Base-by-base conservation (phyloP, 208 protist genomes). In the Acanthamoeba healyi region DNA sequence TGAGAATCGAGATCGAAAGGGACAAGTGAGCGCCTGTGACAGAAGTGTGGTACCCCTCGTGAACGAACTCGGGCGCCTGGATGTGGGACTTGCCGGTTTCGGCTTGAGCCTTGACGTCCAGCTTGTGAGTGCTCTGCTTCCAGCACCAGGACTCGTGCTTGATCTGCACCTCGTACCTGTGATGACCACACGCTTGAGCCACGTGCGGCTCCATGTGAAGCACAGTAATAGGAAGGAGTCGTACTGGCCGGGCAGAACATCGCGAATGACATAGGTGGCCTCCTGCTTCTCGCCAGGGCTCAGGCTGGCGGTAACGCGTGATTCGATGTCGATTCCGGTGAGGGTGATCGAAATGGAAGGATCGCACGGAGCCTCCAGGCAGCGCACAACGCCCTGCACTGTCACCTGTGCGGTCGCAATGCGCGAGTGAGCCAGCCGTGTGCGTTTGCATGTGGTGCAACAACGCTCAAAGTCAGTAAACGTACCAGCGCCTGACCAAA, bases 351-450 rank as follows among this genome's bases (percentile, higher is more conserved):
- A 88, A 22, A 92, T 92, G 34, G 88, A 93, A 2, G 88, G 67
- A n/a, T 93, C 88, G 88, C 88, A 93, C 56, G 88, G 88, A 24
- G 63, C 40, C 46, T 93, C 88, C 29, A 93, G 38, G 46, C 88
- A 93, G 9, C 65, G 56, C 40, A 93, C 88, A 10, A 74, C 63
- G 38, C 88, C 88, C 58, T 51, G 42, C 19, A 93, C 88, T 10
- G 88, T 93, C 42, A 93, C 38, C 36, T 56, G 61, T 24, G n/a
- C 36, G 17, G 24, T 6, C 9, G 26, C 0, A 61, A 61, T 24
- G 54, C 54, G 26, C 12, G 26, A 24, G 54, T 61, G 54, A 61
- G 54, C 12, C 54, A 10, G 10, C 49, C 24, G 49, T 56, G 49
- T 56, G 49, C 24, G 49, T 56, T 14, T 56, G 49, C 24, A 22